Evolutionary conservation across 2,329 filamentous ascomycete genomes (phyloP).

Genomic region (Pochonia chlamydosporia): DNA sequence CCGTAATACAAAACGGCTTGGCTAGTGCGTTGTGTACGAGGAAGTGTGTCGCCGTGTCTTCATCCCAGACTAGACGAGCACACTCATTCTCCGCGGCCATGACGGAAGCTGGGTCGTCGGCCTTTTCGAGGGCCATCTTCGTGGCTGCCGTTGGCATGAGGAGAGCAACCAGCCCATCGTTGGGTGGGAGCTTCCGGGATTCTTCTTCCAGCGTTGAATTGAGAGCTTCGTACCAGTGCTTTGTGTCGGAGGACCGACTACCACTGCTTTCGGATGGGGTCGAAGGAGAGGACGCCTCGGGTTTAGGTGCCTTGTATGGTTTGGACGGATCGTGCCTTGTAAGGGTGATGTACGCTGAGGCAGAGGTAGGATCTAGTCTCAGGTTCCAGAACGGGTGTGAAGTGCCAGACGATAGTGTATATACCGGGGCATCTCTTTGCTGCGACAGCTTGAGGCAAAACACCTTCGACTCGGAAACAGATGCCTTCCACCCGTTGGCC

Average conservation of each 20-base stretch:
- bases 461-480: conserved; percentile 49
- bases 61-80: conserved; percentile 66
- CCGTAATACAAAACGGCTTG: conserved; percentile 56
- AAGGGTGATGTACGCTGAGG: conserved; percentile 55
- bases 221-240: conserved; percentile 53
- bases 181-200: conserved; percentile 45
- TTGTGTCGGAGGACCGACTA: conserved; percentile 28
- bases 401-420: conserved; percentile 54
- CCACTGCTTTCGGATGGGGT: conserved; percentile 18
- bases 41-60: conserved; percentile 53
- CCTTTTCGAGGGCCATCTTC: conserved; percentile 54
- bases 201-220: conserved; percentile 53
- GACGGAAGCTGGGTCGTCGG: conserved; percentile 53
- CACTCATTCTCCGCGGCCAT: conserved; percentile 62
- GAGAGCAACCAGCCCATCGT: conserved; percentile 60
- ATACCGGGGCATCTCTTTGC: conserved; percentile 57
- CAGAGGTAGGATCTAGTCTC: conserved; percentile 57
- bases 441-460: conserved; percentile 54
- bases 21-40: conserved; percentile 58
- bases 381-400: conserved; percentile 63
- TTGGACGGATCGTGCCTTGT: conserved; percentile 56
- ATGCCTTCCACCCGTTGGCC: conserved; percentile 63
- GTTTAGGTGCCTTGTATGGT: conserved; percentile 40
- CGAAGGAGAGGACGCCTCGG: conserved; percentile 8
- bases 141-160: conserved; percentile 63